Percentiles rank a stretch among this genome's conserved stretches.
Conservation (phyloP, 768 basidiomycete species). For the Rhizopogon salebrosus region DNA sequence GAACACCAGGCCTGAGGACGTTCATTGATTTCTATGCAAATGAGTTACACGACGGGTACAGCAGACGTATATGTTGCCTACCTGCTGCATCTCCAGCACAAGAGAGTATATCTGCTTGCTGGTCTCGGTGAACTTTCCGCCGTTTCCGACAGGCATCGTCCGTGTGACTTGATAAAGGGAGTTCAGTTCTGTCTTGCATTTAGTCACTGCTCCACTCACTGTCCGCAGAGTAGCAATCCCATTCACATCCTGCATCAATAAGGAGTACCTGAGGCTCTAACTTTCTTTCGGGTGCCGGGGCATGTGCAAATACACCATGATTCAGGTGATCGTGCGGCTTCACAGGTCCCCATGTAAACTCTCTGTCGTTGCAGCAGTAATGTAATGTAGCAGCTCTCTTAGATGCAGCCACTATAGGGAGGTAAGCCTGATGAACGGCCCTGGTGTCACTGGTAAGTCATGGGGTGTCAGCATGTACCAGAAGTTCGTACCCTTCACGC, state of each 20-base stretch:
- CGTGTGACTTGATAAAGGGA: slow-evolving; percentile 59
- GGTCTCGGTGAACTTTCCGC: slow-evolving; percentile 81
- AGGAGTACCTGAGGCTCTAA: slow-evolving; percentile 70
- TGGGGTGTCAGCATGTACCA: neutral
- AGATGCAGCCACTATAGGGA: slow-evolving; percentile 88
- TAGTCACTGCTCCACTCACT: slow-evolving; percentile 30
- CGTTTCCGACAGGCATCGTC: slow-evolving; percentile 91
- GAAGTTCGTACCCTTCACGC: slow-evolving; percentile 70
- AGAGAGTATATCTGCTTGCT: slow-evolving; percentile 80
- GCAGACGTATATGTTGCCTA: slow-evolving; percentile 18
- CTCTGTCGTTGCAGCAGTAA: slow-evolving; percentile 90
- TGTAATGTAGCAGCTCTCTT: slow-evolving; percentile 86
- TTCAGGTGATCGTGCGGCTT: slow-evolving; percentile 51
- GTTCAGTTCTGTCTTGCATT: slow-evolving; percentile 16
- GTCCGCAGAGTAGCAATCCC: slow-evolving; percentile 62
- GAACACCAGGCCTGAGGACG: slow-evolving; percentile 66
- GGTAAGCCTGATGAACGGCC: slow-evolving; percentile 82
- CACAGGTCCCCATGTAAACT: slow-evolving; percentile 82
- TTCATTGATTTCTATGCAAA: slow-evolving; percentile 57
- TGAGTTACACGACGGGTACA: neutral
- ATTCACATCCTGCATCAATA: slow-evolving; percentile 96
- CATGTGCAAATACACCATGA: slow-evolving; percentile 38
- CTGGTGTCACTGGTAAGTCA: slow-evolving; percentile 32
- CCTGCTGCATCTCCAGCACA: slow-evolving; percentile 88
- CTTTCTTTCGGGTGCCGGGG: slow-evolving; percentile 28